Conservation (phyloP, 1,139 yeast species). For the Groenewaldozyma auringiensis region DNA sequence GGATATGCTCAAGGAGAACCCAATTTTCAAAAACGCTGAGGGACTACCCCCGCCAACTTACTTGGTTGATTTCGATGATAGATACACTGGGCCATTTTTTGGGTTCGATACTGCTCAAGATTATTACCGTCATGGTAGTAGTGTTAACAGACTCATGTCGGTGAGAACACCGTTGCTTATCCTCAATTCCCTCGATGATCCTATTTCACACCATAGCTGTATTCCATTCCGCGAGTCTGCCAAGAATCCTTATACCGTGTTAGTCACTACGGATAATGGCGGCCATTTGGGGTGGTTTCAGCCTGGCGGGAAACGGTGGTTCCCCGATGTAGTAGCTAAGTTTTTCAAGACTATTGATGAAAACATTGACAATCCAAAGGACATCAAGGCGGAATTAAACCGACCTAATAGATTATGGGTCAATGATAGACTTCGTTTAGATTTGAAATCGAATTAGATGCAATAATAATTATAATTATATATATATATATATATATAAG, state of each 20-base stretch:
- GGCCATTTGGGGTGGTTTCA: slow-evolving; percentile 77
- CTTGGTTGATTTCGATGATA: slow-evolving; percentile 58
- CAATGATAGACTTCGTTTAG: slow-evolving; percentile 10
- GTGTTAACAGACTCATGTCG: slow-evolving; percentile 47
- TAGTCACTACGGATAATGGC: slow-evolving; percentile 68
- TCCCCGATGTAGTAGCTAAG: slow-evolving; percentile 53
- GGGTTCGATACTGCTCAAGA: slow-evolving; percentile 66
- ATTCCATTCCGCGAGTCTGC: slow-evolving; percentile 56
- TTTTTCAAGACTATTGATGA: slow-evolving; percentile 50
- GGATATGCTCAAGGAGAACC: slow-evolving; percentile 41
- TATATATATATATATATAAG: background rate
- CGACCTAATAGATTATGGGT: slow-evolving; percentile 12
- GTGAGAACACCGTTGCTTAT: slow-evolving; percentile 63
- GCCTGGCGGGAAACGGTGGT: slow-evolving; percentile 68
- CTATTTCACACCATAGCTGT: slow-evolving; percentile 55
- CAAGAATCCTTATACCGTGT: slow-evolving; percentile 59
- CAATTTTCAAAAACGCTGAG: slow-evolving; percentile 32
- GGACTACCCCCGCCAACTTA: slow-evolving; percentile 30
- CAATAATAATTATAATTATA: too few relatives aligned
- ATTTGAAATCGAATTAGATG: too few relatives aligned
- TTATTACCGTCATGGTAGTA: slow-evolving; percentile 65
- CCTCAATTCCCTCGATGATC: slow-evolving; percentile 74
- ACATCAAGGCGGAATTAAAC: slow-evolving; percentile 12
- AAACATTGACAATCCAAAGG: slow-evolving; percentile 21
- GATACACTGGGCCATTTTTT: slow-evolving; percentile 62